Percentiles rank a stretch among this genome's conserved stretches.
Evolutionary conservation across 768 basidiomycete genomes (phyloP).

Genomic region (Phlebiopsis gigantea): DNA sequence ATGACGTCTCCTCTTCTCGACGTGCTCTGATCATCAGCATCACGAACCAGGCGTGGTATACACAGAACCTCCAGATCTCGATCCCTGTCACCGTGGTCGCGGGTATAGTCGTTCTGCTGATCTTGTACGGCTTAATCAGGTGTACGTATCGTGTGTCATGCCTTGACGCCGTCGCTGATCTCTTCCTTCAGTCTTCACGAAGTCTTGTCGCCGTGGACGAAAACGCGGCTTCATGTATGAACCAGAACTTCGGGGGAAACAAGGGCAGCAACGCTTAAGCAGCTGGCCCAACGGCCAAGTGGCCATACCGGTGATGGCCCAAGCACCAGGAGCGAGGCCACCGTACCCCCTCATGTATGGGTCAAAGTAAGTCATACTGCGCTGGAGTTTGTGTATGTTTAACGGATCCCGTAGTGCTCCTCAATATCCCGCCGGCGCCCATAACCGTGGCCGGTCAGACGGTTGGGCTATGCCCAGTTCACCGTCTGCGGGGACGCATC

Average conservation of each 20-base stretch:
- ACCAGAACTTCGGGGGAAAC: background rate
- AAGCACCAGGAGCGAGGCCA: background rate
- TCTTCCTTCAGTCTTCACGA: slow-evolving; percentile 27
- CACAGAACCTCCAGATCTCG: slow-evolving; percentile 69
- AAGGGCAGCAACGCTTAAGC: slow-evolving; percentile 7
- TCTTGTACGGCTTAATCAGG: slow-evolving; percentile 46
- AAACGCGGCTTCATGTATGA: background rate
- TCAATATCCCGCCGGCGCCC: background rate
- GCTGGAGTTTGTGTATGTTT: background rate
- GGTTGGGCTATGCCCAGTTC: slow-evolving; percentile 1
- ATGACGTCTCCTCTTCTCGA: slow-evolving; percentile 2
- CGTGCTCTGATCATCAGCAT: slow-evolving; percentile 7
- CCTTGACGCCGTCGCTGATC: slow-evolving; percentile 18
- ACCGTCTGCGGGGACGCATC: background rate
- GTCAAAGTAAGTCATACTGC: slow-evolving; percentile 1
- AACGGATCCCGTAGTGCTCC: slow-evolving; percentile 3
- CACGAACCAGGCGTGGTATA: slow-evolving; percentile 68
- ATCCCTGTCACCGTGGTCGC: slow-evolving; percentile 76
- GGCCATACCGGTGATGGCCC: background rate
- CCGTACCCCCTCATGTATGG: slow-evolving; percentile 8
- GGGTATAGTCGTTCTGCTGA: slow-evolving; percentile 52
- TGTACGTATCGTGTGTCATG: slow-evolving; percentile 28
- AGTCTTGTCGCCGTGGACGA: slow-evolving; percentile 9
- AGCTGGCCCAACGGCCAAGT: slow-evolving; percentile 7
- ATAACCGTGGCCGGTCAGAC: slow-evolving; percentile 6